Base-by-base conservation (phyloP, 2,329 filamentous ascomycete species). In the Colletotrichum agaves region DNA sequence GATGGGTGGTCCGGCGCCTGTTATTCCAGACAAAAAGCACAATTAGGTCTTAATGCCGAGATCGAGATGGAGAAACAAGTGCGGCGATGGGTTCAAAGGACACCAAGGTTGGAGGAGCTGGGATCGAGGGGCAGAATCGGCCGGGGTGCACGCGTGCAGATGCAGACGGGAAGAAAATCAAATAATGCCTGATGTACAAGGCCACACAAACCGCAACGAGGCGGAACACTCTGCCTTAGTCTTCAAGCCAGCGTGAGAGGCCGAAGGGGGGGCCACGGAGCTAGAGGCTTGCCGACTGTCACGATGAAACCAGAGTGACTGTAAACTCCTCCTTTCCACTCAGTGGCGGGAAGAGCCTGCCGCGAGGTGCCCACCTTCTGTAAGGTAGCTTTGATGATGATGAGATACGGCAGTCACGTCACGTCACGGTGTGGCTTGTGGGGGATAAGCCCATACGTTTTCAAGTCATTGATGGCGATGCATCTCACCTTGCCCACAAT, bases 111-210 rank as follows among this genome's bases (percentile, higher is more conserved):
- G 19, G 27, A 39, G 53, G 47, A 21, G 44, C 21, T 12, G 56
- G 37, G 43, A 11, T 47, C 39, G 47, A 43, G 49, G 15, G 41
- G 47, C 33, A 66, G 58, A 49, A 67, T 67, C 63, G 46, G 35
- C 58, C 19, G 43, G 58, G 43, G 52, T 53, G 52, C 33, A 41
- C 58, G 46, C 43, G 57, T 41, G 44, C 52, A 63, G 59, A 13
- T 53, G 50, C 50, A 58, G 53, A 58, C 44, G 31, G 50, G 60
- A 23, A 60, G 46, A 63, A 58, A 67, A 57, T 39, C 59, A 52
- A 49, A 49, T 23, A 63, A 47, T 61, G 49, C 57, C 57, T 66
- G 57, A 66, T 66, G 57, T 56, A 61, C 63, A 23, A 43, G 50
- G 50, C 63, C 58, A 27, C 58, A 27, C 41, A 66, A 61, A 49